Evolutionary conservation across 2,329 filamentous ascomycete species (phyloP).

Genomic region (Fusarium pseudocircinatum): DNA sequence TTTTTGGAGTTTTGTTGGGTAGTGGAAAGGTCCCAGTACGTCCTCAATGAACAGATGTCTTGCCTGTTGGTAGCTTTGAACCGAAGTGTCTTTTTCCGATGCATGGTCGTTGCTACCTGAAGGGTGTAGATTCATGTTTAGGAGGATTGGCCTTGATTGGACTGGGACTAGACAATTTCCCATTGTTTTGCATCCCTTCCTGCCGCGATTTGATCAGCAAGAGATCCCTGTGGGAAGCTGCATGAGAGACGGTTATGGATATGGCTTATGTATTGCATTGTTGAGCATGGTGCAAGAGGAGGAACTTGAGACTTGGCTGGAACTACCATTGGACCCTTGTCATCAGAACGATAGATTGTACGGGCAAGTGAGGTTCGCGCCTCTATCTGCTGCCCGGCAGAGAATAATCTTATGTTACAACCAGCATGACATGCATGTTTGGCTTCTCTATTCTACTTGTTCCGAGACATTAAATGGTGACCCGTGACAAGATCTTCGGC

Average conservation of each 20-base stretch:
- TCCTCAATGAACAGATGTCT: slow-evolving; percentile 19
- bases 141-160: slow-evolving; percentile 15
- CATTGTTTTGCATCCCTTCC: slow-evolving; percentile 18
- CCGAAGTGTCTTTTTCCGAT: slow-evolving; percentile 14
- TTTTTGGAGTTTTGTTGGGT: slow-evolving; percentile 31
- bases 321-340: slow-evolving; percentile 36
- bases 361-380: slow-evolving; percentile 51
- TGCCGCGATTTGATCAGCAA: slow-evolving; percentile 23
- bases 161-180: slow-evolving; percentile 12
- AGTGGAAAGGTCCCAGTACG: slow-evolving; percentile 20
- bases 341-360: slow-evolving; percentile 51
- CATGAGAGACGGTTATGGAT: slow-evolving; percentile 23
- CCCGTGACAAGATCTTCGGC: neutral
- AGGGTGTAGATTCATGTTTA: slow-evolving; percentile 14
- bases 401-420: slow-evolving; percentile 46
- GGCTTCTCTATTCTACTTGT: slow-evolving; percentile 9
- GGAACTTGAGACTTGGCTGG: slow-evolving; percentile 32
- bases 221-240: slow-evolving; percentile 43
- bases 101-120: slow-evolving; percentile 21
- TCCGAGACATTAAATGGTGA: neutral
- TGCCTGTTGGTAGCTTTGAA: slow-evolving; percentile 21
- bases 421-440: slow-evolving; percentile 42
- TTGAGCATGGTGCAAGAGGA: slow-evolving; percentile 42
- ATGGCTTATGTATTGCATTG: slow-evolving; percentile 36
- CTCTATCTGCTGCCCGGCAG: slow-evolving; percentile 45